Evolutionary conservation across 192 early-diverging fungal species (phyloP).

Genomic region (Mortierella claussenii): DNA sequence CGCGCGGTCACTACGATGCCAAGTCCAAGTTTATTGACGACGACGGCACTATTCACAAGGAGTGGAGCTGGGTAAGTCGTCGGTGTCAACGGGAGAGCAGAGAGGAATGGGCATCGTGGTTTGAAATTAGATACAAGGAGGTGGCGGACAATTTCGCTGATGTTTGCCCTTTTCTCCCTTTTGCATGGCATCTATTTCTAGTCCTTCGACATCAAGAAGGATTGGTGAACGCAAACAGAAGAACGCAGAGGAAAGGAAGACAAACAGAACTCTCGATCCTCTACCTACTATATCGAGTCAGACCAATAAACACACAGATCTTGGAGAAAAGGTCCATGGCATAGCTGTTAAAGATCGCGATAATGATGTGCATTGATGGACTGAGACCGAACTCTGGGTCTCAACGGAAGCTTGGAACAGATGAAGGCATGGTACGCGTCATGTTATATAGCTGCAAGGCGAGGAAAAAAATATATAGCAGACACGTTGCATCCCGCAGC

Average conservation of each 20-base stretch:
- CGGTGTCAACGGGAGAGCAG: slow-evolving; percentile 1
- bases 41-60: slow-evolving; percentile 82
- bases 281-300: background rate
- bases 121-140: background rate
- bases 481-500: too few species aligned
- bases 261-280: background rate
- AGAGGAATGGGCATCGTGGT: background rate
- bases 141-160: too few species aligned
- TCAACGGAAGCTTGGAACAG: too few species aligned
- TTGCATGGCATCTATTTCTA: too few species aligned
- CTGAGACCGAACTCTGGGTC: too few species aligned
- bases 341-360: too few species aligned
- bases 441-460: too few species aligned
- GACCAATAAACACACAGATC: background rate
- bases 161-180: too few species aligned
- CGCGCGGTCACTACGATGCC: slow-evolving; percentile 91
- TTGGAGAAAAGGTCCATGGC: too few species aligned
- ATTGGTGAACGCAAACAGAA: slow-evolving; percentile 66
- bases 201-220: slow-evolving; percentile 90
- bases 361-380: too few species aligned
- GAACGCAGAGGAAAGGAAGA: background rate
- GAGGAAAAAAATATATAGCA: too few species aligned
- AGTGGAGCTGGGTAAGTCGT: slow-evolving; percentile 77
- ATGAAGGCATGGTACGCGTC: too few species aligned
- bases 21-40: slow-evolving; percentile 96